Conservation (phyloP, 169 alveolate genomes). For the Plasmodium chabaudi region DNA sequence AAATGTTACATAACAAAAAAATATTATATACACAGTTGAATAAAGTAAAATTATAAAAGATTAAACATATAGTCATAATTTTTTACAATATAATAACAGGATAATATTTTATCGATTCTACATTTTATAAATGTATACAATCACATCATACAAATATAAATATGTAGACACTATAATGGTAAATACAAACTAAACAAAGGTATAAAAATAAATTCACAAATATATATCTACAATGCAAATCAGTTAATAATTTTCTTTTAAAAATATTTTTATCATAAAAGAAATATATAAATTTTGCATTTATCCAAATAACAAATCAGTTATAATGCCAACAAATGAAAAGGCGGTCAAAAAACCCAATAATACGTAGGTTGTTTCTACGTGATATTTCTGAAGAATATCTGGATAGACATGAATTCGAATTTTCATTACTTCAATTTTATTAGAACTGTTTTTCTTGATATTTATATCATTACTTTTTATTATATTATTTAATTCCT, state of each 20-base stretch:
- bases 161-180: too few relatives aligned
- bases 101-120: too few relatives aligned
- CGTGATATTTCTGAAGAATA: slow-evolving; percentile 72
- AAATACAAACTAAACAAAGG: too few relatives aligned
- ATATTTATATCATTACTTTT: slow-evolving; percentile 9
- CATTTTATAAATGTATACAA: too few relatives aligned
- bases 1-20: slow-evolving; percentile 3
- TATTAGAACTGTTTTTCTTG: slow-evolving; percentile 48
- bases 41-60: not conserved
- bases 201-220: too few relatives aligned
- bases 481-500: slow-evolving; percentile 64
- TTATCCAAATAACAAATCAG: slow-evolving; percentile 69
- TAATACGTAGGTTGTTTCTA: slow-evolving; percentile 68
- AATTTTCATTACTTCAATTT: slow-evolving; percentile 75
- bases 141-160: too few relatives aligned
- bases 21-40: not conserved
- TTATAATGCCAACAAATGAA: slow-evolving; percentile 72
- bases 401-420: slow-evolving; percentile 71
- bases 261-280: not conserved
- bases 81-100: too few relatives aligned
- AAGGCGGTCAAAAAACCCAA: slow-evolving; percentile 63
- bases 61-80: too few relatives aligned
- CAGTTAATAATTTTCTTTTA: slow-evolving; percentile 7
- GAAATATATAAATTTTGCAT: slow-evolving; percentile 1
- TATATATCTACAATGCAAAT: slow-evolving; percentile 1